phyloP scores from a whole-genome alignment of 2,329 filamentous ascomycete genomes.

The Elsinoe necatrix region DNA sequence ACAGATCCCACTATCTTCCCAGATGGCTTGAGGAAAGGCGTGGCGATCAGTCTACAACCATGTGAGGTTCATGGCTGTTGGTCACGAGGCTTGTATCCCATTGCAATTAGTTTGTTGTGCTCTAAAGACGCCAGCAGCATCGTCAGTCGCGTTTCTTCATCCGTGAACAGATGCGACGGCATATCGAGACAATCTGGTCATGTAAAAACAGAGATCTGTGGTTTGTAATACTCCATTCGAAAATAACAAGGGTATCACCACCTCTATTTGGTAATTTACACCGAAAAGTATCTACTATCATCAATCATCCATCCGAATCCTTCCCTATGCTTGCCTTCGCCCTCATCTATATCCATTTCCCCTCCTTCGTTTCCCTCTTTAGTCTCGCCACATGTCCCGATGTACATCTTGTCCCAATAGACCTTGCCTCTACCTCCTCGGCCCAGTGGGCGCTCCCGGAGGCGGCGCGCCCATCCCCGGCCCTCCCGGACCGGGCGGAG shows the following conservation, averaged over 20 bases:
- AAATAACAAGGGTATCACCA: background rate
- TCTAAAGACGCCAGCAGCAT: no score
- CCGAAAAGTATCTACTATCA: background rate
- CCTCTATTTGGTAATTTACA: background rate
- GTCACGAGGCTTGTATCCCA: no score
- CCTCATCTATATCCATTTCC: background rate
- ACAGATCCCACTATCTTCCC: no score
- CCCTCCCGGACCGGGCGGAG: background rate
- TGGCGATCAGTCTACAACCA: no score
- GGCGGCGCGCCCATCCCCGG: slow-evolving; percentile 1
- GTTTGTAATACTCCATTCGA: background rate
- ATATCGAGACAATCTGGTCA: no score
- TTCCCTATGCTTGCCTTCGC: background rate
- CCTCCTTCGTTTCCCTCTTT: background rate
- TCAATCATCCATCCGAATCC: background rate
- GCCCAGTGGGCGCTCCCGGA: slow-evolving; percentile 6
- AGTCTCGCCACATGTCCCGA: background rate
- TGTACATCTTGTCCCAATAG: no score
- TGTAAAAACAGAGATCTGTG: no score
- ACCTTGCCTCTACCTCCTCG: slow-evolving; percentile 3
- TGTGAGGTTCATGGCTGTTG: no score
- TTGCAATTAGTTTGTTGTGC: no score
- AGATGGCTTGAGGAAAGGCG: no score
- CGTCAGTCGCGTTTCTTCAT: no score
- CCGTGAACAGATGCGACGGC: no score